Conservation (phyloP, 169 alveolate species). For the Plasmodium gallinaceum region DNA sequence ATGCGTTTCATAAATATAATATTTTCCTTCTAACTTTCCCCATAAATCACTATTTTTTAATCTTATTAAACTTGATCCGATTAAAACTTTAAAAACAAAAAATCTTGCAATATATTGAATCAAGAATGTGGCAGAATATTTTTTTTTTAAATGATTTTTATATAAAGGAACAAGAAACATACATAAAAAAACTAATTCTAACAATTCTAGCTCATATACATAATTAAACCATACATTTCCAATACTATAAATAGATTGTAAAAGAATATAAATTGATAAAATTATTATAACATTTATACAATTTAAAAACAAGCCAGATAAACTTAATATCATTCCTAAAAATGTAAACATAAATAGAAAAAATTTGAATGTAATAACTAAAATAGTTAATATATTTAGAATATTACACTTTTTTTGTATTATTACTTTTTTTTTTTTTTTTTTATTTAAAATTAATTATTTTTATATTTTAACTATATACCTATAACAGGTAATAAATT, state of each 20-base stretch:
- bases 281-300: neutral
- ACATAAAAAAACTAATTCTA: conserved; percentile 29
- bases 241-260: conserved; percentile 48
- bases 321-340: conserved; percentile 17
- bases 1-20: conserved; percentile 53
- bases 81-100: conserved; percentile 48
- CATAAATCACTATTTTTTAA: conserved; percentile 39
- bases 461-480: neutral
- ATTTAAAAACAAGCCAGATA: conserved; percentile 7
- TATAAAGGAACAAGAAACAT: conserved; percentile 31
- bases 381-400: neutral
- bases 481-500: conserved; percentile 30
- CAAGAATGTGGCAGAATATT: conserved; percentile 18
- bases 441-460: neutral
- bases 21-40: conserved; percentile 48
- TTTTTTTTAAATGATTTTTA: conserved; percentile 8
- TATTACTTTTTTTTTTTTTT: too few species aligned
- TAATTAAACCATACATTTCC: conserved; percentile 56
- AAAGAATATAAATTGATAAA: conserved; percentile 19
- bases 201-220: conserved; percentile 36
- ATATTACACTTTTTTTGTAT: neutral
- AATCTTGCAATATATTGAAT: conserved; percentile 21
- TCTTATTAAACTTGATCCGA: conserved; percentile 51
- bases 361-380: neutral
- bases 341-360: neutral